Percentiles rank a stretch among this genome's conserved stretches.
Evolutionary conservation across 2,329 filamentous ascomycete genomes (phyloP).

Genomic region (Botrytis elliptica): DNA sequence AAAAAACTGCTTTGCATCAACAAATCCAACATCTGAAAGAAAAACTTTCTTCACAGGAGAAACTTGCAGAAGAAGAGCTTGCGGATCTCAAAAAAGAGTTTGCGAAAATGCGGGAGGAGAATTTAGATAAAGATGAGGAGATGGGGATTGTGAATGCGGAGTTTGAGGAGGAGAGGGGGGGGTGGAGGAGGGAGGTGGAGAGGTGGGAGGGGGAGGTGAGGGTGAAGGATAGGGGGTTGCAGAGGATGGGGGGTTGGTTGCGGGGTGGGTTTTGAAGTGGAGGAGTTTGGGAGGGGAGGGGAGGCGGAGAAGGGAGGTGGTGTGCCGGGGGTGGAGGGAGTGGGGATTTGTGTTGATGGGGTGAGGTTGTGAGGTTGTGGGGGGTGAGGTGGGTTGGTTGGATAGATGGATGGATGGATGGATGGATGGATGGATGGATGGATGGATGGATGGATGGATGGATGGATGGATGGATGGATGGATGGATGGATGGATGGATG

Average conservation of each 20-base stretch:
- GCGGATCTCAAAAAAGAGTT: rapidly evolving
- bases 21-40: not conserved
- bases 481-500: too few relatives aligned
- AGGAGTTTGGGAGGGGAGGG: not conserved
- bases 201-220: too few relatives aligned
- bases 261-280: conserved; percentile 3
- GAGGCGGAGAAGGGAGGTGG: not conserved
- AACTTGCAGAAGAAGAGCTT: rapidly evolving
- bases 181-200: not conserved
- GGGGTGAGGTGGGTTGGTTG: too few relatives aligned
- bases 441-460: too few relatives aligned
- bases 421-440: too few relatives aligned
- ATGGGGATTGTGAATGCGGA: not conserved
- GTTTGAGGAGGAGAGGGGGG: not conserved
- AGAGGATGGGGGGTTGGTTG: not conserved
- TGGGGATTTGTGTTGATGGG: not conserved
- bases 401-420: too few relatives aligned
- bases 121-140: not conserved
- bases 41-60: not conserved
- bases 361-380: too few relatives aligned
- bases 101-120: not conserved
- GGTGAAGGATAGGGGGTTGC: not conserved
- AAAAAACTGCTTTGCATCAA: rapidly evolving
- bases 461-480: too few relatives aligned
- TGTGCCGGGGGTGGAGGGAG: not conserved